Evolutionary conservation across 2,329 filamentous ascomycete genomes (phyloP).

Genomic region (Phyllosticta citrichinensis): DNA sequence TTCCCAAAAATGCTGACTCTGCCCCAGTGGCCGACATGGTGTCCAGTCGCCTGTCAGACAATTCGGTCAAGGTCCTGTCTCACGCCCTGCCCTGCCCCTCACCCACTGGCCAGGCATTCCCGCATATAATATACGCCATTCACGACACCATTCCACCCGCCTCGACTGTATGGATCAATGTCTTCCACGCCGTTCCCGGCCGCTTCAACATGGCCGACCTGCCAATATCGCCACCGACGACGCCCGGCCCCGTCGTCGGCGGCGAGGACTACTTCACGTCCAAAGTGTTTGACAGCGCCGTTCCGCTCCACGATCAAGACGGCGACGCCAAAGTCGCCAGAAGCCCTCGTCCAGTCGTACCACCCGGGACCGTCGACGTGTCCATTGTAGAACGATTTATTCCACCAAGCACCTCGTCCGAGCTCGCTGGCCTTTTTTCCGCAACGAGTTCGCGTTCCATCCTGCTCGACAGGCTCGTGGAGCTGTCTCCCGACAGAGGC

Average conservation of each 20-base stretch:
- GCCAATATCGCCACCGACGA: constrained; percentile 52
- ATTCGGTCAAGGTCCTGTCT: constrained; percentile 47
- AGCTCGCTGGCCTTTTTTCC: constrained; percentile 50
- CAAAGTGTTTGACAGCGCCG: constrained; percentile 52
- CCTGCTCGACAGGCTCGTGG: constrained; percentile 50
- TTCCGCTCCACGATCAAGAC: constrained; percentile 49
- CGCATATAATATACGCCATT: constrained; percentile 44
- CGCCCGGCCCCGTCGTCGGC: constrained; percentile 41
- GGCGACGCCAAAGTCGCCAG: constrained; percentile 41
- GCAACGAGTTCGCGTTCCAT: constrained; percentile 43
- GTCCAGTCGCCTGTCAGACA: constrained; percentile 20
- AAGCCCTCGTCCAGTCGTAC: constrained; percentile 48
- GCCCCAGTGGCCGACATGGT: constrained; percentile 23
- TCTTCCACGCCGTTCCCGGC: constrained; percentile 53
- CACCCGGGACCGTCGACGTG: constrained; percentile 49
- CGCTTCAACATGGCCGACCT: constrained; percentile 52
- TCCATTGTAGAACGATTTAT: constrained; percentile 56
- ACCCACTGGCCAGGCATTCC: constrained; percentile 41
- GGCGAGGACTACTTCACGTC: constrained; percentile 53
- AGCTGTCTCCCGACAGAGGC: constrained; percentile 48
- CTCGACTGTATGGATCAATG: constrained; percentile 50
- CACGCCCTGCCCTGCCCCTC: constrained; percentile 51
- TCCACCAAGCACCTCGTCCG: constrained; percentile 49
- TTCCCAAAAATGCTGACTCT: constrained; percentile 3
- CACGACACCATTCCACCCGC: constrained; percentile 42